phyloP scores from a whole-genome alignment of 1,139 yeast genomes.

The Pichia sp. region DNA sequence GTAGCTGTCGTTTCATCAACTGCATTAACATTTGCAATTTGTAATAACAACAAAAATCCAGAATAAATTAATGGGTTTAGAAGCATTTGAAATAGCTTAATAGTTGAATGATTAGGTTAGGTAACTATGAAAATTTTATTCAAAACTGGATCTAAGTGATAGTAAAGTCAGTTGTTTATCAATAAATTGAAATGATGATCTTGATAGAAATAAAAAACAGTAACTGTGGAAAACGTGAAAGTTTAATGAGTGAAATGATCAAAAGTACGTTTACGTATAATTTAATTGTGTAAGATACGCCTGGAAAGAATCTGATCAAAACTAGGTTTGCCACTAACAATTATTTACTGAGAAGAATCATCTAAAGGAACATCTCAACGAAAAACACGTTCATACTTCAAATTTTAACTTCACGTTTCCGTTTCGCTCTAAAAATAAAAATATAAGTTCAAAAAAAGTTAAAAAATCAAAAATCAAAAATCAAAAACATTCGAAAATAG shows the following conservation, averaged over 20 bases:
- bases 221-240: too few species aligned
- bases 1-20: background rate
- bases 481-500: background rate
- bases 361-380: too few species aligned
- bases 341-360: background rate
- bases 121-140: too few species aligned
- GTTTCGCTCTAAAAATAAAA: background rate
- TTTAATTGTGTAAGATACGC: background rate
- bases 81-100: background rate
- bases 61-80: constrained; percentile 2
- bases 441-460: background rate
- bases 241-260: background rate
- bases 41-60: background rate
- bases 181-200: background rate
- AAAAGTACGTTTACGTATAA: background rate
- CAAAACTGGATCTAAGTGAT: background rate
- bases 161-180: too few species aligned
- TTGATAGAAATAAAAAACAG: too few species aligned
- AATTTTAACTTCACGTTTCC: background rate
- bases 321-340: background rate
- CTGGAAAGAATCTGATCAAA: background rate
- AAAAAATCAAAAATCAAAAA: background rate
- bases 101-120: too few species aligned
- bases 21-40: background rate
- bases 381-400: background rate